A percentile compares a stretch with the other conserved stretches of the same genome.
Conservation (phyloP, 1,139 yeast genomes). For the Torulaspora pretoriensis region DNA sequence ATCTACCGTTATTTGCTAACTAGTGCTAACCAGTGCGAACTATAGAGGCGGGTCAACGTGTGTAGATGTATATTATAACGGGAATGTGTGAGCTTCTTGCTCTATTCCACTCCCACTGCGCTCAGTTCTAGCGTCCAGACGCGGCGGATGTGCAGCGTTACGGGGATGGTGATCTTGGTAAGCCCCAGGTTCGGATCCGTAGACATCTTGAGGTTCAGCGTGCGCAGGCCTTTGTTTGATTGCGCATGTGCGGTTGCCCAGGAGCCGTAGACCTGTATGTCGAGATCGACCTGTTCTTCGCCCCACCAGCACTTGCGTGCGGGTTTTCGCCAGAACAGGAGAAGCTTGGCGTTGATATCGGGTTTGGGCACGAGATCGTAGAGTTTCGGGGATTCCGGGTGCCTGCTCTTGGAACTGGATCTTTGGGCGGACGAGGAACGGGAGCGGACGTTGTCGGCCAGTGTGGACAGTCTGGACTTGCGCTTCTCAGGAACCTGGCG, state of each 20-base stretch:
- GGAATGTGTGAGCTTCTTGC: background rate
- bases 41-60: background rate
- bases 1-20: background rate
- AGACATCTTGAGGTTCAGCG: conserved; percentile 25
- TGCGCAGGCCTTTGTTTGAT: conserved; percentile 6
- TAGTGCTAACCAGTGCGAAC: conserved; percentile 1
- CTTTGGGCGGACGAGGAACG: conserved; percentile 43
- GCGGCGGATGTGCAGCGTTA: conserved; percentile 40
- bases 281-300: conserved; percentile 55
- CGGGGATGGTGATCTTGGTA: conserved; percentile 29
- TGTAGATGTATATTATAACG: too few species aligned
- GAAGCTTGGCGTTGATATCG: conserved; percentile 53
- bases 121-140: conserved; percentile 44
- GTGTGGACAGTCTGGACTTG: conserved; percentile 46
- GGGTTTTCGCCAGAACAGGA: conserved; percentile 95
- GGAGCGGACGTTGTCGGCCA: conserved; percentile 44
- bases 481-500: conserved; percentile 31
- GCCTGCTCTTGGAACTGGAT: conserved; percentile 46
- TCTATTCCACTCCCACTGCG: conserved; percentile 40
- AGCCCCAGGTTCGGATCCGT: conserved; percentile 23
- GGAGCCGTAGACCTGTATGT: conserved; percentile 40
- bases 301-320: conserved; percentile 99
- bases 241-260: conserved; percentile 14
- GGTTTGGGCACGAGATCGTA: conserved; percentile 37
- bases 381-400: conserved; percentile 34